Percentiles rank a stretch among this genome's conserved stretches.
These are phyloP conservation scores for Phycomyces blakesleeanus DNA, from an alignment of 192 early-diverging fungal species.

Conservation along the genomic window DNA sequence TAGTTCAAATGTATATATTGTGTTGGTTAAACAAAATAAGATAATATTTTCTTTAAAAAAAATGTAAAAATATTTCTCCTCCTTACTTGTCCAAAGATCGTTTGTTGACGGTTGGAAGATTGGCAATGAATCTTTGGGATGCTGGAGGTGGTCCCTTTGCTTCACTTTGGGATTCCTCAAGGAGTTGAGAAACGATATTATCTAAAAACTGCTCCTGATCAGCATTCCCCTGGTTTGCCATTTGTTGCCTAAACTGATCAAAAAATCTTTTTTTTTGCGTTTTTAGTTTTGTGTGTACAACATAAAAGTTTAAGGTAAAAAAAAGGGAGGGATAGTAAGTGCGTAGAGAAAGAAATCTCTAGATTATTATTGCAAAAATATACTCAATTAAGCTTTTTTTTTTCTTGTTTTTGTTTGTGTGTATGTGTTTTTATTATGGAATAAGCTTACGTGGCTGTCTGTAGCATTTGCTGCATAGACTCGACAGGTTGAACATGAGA, in stretches of 20 bases:
- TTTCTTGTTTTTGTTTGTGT: no score
- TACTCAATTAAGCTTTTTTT: not conserved
- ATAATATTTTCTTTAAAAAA: not conserved
- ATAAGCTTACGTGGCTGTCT: slow-evolving; percentile 21
- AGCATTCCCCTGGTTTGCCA: slow-evolving; percentile 25
- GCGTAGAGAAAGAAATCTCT: no score
- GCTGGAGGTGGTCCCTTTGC: slow-evolving; percentile 41
- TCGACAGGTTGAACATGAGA: not conserved
- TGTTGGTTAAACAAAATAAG: no score
- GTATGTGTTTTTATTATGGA: no score
- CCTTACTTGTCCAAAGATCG: slow-evolving; percentile 18
- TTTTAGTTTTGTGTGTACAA: slow-evolving; percentile 1
- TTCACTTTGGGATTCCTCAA: slow-evolving; percentile 36
- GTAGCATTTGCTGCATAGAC: slow-evolving; percentile 12
- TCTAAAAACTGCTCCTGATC: slow-evolving; percentile 37
- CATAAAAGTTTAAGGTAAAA: not conserved
- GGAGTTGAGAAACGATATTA: slow-evolving; percentile 35
- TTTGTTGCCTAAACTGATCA: slow-evolving; percentile 24
- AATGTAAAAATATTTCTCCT: not conserved
- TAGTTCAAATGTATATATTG: no score
- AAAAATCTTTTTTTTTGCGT: slow-evolving; percentile 25
- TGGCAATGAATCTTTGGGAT: slow-evolving; percentile 33
- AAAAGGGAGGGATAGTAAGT: not conserved
- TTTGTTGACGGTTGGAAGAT: slow-evolving; percentile 22
- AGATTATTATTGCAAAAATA: no score